phyloP scores from a whole-genome alignment of 2,329 filamentous ascomycete species.

The Myriosclerotinia curreyana region DNA sequence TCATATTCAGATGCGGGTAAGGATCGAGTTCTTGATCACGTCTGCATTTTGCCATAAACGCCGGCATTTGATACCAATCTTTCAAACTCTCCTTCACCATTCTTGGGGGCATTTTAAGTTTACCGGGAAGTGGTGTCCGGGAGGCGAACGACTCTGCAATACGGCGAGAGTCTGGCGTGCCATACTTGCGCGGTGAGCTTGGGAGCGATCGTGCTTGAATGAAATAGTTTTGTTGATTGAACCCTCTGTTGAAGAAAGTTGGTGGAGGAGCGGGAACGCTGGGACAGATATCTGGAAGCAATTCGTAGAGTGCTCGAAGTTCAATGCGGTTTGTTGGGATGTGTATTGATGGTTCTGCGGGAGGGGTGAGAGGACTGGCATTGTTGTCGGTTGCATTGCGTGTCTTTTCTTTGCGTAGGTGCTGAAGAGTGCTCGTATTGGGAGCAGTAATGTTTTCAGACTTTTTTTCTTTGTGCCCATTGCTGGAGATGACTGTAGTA shows the following conservation, averaged over 20 bases:
- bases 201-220: not conserved
- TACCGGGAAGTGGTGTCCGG: not conserved
- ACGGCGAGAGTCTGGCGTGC: conserved; percentile 3
- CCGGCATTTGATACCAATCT: conserved; percentile 9
- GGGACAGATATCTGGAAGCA: conserved; percentile 8
- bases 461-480: not conserved
- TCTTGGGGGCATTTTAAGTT: not conserved
- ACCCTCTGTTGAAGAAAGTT: conserved; percentile 3
- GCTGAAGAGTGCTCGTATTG: not conserved
- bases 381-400: not conserved
- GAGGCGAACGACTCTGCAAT: conserved; percentile 9
- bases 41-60: not conserved
- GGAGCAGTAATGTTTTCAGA: not conserved
- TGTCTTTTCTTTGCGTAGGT: not conserved
- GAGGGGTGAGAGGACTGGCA: too few species aligned
- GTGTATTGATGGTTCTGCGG: not conserved
- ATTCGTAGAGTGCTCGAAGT: conserved; percentile 11
- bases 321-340: conserved; percentile 1
- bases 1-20: conserved; percentile 6
- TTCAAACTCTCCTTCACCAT: not conserved
- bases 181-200: conserved; percentile 9
- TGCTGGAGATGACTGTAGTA: not conserved
- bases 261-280: not conserved
- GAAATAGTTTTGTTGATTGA: not conserved
- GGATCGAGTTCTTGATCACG: conserved; percentile 3